Base-by-base conservation (phyloP, 2,329 filamentous ascomycete genomes). In the Meredithiella fracta region DNA sequence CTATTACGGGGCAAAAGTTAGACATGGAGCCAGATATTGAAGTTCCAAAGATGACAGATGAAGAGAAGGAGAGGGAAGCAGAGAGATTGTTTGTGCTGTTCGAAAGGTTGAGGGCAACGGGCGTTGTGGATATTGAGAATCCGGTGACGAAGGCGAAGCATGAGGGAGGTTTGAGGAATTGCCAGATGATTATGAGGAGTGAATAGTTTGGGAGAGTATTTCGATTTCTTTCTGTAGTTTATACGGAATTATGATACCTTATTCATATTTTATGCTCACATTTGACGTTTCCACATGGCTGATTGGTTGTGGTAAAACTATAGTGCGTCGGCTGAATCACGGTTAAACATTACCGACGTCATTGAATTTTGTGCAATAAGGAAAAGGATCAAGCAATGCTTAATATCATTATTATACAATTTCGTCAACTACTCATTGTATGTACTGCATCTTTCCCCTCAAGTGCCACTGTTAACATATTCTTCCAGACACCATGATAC, bases 1-100 rank as follows among this genome's bases (percentile, higher is more conserved):
- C 90, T 0, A 79, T 96, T 31, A 96, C 90, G 0, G 90, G 90
- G 0, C 90, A 96, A 67, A 81, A 83, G 60, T 64, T 87, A 53
- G 83, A 88, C 61, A 74, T 73, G 38, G 85, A 91, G 67, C 68
- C 72, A 5, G n/a, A 23, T 1, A 71, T 78, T 5, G 70, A 79
- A 3, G 67, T 72, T 9, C 79, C 80, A 1, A 79, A 85, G 51
- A 95, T 97, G 91, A 92, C 85, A 0, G 73, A 86, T 50, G 89
- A 90, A 61, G 91, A 97, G 70, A 96, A 91, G 67, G 86, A 95
- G 67, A 75, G 86, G 58, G 92, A 98, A 65, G 91, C 90, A 0
- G 91, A 96, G 68, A 78, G 81, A 57, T 68, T 96, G 1, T 96
- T 94, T 69, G 88, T 95, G 11, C 71, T 96, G 2, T 96, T 96